These are phyloP conservation scores for Cutaneotrichosporon sp. DNA, from an alignment of 1,284 basidiomycete genomes.

Conservation along the genomic window DNA sequence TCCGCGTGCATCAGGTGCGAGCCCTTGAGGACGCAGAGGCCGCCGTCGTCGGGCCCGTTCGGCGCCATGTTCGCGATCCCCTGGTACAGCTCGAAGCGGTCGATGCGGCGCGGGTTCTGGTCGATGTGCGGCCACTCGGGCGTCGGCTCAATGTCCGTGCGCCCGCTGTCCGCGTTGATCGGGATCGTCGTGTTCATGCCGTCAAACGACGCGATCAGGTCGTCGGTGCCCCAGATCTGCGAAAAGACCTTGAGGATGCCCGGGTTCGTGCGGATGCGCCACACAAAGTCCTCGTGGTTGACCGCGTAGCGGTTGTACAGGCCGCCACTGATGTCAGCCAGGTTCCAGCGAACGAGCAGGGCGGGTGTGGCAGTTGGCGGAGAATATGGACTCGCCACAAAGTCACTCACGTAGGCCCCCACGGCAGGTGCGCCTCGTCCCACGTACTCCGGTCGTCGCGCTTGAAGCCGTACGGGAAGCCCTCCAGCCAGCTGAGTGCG, in stretches of 20 bases:
- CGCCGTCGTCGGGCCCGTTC: constrained; percentile 34
- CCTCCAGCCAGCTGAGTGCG: constrained; percentile 33
- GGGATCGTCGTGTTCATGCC: constrained; percentile 32
- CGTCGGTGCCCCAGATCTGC: constrained; percentile 47
- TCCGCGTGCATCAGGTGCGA: constrained; percentile 26
- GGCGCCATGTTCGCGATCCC: constrained; percentile 34
- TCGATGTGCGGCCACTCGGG: constrained; percentile 34
- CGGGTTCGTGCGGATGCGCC: constrained; percentile 42
- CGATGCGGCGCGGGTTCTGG: constrained; percentile 29
- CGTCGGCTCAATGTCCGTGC: constrained; percentile 25
- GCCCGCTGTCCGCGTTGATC: constrained; percentile 13
- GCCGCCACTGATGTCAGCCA: constrained; percentile 26
- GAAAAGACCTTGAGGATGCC: constrained; percentile 41
- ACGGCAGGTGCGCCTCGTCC: constrained; percentile 37
- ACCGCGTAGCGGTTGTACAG: constrained; percentile 38
- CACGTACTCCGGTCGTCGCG: constrained; percentile 42
- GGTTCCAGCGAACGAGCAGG: no score
- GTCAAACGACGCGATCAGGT: constrained; percentile 47
- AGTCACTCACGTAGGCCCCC: constrained; percentile 33
- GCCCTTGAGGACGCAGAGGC: constrained; percentile 33
- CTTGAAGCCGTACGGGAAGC: constrained; percentile 42
- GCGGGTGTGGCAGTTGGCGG: no score
- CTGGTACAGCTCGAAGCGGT: constrained; percentile 31
- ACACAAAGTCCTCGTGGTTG: constrained; percentile 46
- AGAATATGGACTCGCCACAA: no score